These are phyloP conservation scores for Aspergillus leporis DNA, from an alignment of 495 filamentous ascomycete species.

Conservation along the genomic window DNA sequence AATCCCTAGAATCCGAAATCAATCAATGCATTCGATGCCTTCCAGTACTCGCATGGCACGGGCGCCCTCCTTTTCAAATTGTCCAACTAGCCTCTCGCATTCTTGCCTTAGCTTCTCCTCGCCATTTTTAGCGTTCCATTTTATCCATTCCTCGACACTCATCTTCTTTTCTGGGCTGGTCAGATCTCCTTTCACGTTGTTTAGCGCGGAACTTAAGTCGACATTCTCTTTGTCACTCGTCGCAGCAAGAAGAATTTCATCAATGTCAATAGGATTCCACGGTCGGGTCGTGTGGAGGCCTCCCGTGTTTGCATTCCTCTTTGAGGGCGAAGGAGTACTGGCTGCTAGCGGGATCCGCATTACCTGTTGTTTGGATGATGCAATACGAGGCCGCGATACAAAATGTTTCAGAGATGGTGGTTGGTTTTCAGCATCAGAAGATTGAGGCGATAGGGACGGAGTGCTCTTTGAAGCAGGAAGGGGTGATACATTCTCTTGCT, in stretches of 20 bases:
- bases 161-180: constrained; percentile 80
- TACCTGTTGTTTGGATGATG: constrained; percentile 41
- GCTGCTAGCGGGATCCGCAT: constrained; percentile 48
- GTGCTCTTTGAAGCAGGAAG: constrained; percentile 36
- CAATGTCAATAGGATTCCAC: constrained; percentile 76
- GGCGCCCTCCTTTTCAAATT: constrained; percentile 80
- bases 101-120: constrained; percentile 76
- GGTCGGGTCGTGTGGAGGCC: constrained; percentile 58
- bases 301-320: constrained; percentile 57
- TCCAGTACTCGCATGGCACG: constrained; percentile 76
- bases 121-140: constrained; percentile 72
- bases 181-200: constrained; percentile 57
- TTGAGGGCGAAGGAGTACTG: constrained; percentile 69
- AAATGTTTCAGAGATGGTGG: constrained; percentile 65
- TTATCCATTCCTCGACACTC: constrained; percentile 92
- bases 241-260: constrained; percentile 50
- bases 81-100: constrained; percentile 75
- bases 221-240: constrained; percentile 58
- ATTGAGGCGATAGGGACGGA: constrained; percentile 67
- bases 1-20: constrained; percentile 19
- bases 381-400: constrained; percentile 30
- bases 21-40: constrained; percentile 62
- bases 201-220: constrained; percentile 41
- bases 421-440: constrained; percentile 79
- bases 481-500: constrained; percentile 32